Conservation (phyloP, 179 eudicot genomes). For the Drosera spatulata region DNA sequence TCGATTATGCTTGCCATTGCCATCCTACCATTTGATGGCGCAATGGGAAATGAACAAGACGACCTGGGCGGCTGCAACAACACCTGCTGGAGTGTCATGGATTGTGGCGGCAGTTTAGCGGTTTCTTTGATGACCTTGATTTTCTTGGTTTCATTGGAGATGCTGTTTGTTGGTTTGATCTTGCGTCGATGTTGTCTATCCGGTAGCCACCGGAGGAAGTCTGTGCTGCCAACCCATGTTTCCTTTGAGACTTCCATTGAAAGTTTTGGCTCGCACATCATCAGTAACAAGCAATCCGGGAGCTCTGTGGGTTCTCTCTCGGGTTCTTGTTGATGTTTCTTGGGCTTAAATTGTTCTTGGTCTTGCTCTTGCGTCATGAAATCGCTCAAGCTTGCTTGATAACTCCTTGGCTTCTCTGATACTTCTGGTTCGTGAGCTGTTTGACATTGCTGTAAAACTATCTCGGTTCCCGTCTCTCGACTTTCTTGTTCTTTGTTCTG, state of each 20-base stretch:
- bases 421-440: not conserved
- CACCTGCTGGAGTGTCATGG: not conserved
- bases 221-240: constrained; percentile 84
- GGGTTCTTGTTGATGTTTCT: not conserved
- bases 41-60: constrained; percentile 62
- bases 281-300: constrained; percentile 79
- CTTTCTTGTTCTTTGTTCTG: not conserved
- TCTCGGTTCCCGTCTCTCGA: not conserved
- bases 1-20: constrained; percentile 65
- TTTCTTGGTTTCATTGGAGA: too few species aligned
- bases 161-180: constrained; percentile 4
- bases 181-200: constrained; percentile 30
- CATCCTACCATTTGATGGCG: constrained; percentile 9
- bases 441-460: not conserved
- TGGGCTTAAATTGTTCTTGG: not conserved
- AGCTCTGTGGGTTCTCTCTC: constrained; percentile 14
- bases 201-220: constrained; percentile 60
- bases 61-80: constrained; percentile 43
- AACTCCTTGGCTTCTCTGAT: constrained; percentile 3
- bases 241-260: constrained; percentile 97
- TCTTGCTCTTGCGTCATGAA: constrained; percentile 3
- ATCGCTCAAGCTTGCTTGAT: not conserved
- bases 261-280: constrained; percentile 91
- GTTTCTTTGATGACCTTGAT: too few species aligned
- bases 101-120: too few species aligned